Base-by-base conservation (phyloP, 2,329 filamentous ascomycete species). In the Neofusicoccum parvum region DNA sequence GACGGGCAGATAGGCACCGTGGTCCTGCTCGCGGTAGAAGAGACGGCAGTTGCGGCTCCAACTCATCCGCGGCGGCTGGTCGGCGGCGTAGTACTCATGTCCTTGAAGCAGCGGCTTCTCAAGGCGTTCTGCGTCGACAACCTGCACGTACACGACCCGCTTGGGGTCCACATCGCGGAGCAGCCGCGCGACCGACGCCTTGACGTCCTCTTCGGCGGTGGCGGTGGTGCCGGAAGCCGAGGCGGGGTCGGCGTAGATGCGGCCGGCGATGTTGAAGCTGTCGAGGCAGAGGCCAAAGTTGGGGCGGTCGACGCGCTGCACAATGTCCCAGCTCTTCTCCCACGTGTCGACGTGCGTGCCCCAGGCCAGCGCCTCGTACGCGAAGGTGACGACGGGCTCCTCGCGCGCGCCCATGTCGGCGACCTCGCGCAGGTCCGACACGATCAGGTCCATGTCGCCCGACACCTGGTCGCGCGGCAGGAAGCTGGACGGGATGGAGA, bases 231-330 rank as follows among this genome's bases (percentile, higher is more conserved):
- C 86, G 0, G 80, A 80, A 0, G 78, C 68, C 0, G 82, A 75
- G 0, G 86, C 76, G 0, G 90, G 91, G 71, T 94, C 90, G 0
- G 88, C 91, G 69, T 86, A 94, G 66, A 92, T 85, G 5, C 87
- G 80, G 0, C 86, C 90, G 0, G 90, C 86, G 66, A 94, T 90
- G 75, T 94, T 92, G 79, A 92, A 94, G 0, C 88, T 92, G 76
- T 94, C 91, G 27, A 94, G 81, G 72, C 90, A 92, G 46, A 92
- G 80, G 7, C 91, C 91, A 72, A 94, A 92, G 76, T 94, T 94
- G 9, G 83, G 76, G 7, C 89, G 78, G 74, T 91, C 82, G 34
- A 93, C 90, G 2, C 78, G 79, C 69, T 82, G 77, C 0, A 93
- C 87, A 2, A 92, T 80, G 6, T 88, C 85, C 88, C 89, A 94